phyloP scores from a whole-genome alignment of 2,329 filamentous ascomycete genomes.

The Fusarium pseudoanthophilum region DNA sequence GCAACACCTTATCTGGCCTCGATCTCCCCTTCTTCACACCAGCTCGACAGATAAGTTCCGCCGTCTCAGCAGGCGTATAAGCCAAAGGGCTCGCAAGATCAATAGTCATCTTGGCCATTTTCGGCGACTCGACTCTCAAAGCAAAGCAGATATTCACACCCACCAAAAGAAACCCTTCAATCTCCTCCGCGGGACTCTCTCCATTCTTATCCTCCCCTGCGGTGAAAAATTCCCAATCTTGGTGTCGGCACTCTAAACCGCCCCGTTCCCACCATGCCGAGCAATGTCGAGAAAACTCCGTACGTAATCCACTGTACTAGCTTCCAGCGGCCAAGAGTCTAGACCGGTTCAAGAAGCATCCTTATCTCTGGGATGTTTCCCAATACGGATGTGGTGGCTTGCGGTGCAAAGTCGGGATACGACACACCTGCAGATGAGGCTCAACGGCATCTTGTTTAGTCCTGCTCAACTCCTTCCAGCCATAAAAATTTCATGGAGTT shows the following conservation, averaged over 20 bases:
- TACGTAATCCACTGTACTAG: slow-evolving; percentile 16
- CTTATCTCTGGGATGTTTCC: slow-evolving; percentile 6
- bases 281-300: slow-evolving; percentile 27
- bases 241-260: slow-evolving; percentile 3
- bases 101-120: slow-evolving; percentile 8
- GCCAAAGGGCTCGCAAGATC: slow-evolving; percentile 14
- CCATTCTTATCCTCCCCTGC: not conserved
- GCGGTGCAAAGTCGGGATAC: slow-evolving; percentile 9
- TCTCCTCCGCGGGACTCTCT: not conserved
- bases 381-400: not conserved
- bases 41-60: slow-evolving; percentile 35
- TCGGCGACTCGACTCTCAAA: no score
- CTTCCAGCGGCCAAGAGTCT: slow-evolving; percentile 3
- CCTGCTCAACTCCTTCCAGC: no score
- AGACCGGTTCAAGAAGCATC: not conserved
- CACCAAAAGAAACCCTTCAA: accelerated
- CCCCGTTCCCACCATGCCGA: slow-evolving; percentile 24
- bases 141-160: not conserved
- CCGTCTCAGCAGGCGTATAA: slow-evolving; percentile 40
- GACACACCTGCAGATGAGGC: slow-evolving; percentile 20
- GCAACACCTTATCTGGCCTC: slow-evolving; percentile 35
- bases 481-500: not conserved
- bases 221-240: not conserved
- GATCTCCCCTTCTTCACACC: slow-evolving; percentile 38
- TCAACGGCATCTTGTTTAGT: slow-evolving; percentile 14